Percentiles rank a stretch among this genome's conserved stretches.
Evolutionary conservation across 371 early-diverging fungal species (phyloP).

Genomic region (Mortierella sp.): DNA sequence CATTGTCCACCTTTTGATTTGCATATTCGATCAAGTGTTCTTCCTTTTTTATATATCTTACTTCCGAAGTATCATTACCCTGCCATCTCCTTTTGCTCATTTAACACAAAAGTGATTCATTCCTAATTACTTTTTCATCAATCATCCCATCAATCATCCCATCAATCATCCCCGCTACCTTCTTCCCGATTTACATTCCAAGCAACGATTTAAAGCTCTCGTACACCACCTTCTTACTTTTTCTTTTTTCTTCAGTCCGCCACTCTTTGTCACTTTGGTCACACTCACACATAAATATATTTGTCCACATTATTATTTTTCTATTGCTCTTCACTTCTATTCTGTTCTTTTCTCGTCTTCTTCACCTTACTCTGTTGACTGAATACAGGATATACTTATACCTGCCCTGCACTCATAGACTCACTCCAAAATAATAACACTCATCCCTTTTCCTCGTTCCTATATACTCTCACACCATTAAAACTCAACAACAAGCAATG

Average conservation of each 20-base stretch:
- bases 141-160: not conserved
- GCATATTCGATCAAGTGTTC: not conserved
- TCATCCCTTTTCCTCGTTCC: not conserved
- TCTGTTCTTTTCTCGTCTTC: not conserved
- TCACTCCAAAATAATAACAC: not conserved
- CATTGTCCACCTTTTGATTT: not conserved
- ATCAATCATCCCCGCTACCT: not conserved
- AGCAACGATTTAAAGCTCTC: not conserved
- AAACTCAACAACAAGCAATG: not conserved
- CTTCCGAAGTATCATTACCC: not conserved
- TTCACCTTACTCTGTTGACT: not conserved
- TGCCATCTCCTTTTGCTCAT: not conserved
- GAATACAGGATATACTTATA: not conserved
- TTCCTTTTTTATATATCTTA: no score
- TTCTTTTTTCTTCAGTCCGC: not conserved
- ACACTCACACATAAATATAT: not conserved
- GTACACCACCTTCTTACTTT: not conserved
- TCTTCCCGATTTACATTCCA: not conserved
- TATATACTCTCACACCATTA: not conserved
- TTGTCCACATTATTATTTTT: no score
- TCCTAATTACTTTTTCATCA: not conserved
- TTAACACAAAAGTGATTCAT: not conserved
- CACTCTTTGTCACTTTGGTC: not conserved
- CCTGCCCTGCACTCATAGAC: not conserved
- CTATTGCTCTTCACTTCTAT: not conserved